A percentile compares a stretch with the other conserved stretches of the same genome.
These are phyloP conservation scores for Fusarium aywerte DNA, from an alignment of 2,329 filamentous ascomycete species.

Conservation along the genomic window DNA sequence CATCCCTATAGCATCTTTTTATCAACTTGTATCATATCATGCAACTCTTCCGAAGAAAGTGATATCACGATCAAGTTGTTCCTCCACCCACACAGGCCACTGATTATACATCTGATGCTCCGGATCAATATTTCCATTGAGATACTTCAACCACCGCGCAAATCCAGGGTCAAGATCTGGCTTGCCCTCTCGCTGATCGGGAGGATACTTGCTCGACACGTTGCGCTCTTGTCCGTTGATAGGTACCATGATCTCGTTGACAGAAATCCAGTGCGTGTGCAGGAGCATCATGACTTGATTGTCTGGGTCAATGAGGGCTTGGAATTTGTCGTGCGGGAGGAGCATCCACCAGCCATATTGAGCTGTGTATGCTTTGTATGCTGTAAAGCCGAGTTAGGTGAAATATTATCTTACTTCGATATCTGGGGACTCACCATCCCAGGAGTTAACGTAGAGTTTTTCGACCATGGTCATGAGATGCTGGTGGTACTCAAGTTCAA, in stretches of 20 bases:
- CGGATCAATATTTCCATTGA: constrained; percentile 60
- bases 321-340: constrained; percentile 63
- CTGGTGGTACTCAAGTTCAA: constrained; percentile 60
- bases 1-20: background rate
- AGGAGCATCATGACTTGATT: constrained; percentile 61
- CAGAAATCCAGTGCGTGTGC: constrained; percentile 64
- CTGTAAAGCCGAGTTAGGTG: constrained; percentile 46
- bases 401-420: background rate
- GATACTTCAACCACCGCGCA: constrained; percentile 61
- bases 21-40: background rate
- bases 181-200: constrained; percentile 30
- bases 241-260: constrained; percentile 65
- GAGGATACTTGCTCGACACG: constrained; percentile 48
- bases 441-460: constrained; percentile 64
- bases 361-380: constrained; percentile 60
- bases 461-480: constrained; percentile 59
- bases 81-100: constrained; percentile 67
- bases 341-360: constrained; percentile 70
- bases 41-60: constrained; percentile 56
- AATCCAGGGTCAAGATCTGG: constrained; percentile 56
- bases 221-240: constrained; percentile 58
- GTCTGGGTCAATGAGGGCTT: constrained; percentile 59
- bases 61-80: constrained; percentile 59
- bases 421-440: constrained; percentile 56
- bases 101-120: constrained; percentile 60